These are phyloP conservation scores for Metarhizium sp. DNA, from an alignment of 2,329 filamentous ascomycete genomes.

Conservation along the genomic window DNA sequence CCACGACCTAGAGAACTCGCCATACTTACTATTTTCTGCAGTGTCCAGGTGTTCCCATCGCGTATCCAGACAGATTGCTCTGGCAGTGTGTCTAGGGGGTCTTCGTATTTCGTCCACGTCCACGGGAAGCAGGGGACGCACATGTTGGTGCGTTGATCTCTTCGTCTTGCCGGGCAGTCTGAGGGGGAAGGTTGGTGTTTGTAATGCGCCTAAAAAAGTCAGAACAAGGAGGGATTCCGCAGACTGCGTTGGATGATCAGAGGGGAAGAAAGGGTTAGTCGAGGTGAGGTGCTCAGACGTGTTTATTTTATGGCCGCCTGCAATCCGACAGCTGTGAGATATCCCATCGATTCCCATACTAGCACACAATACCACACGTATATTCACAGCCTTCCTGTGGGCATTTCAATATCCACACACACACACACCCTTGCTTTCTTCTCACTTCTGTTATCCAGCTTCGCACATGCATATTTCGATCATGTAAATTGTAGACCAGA, in stretches of 20 bases:
- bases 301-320: background rate
- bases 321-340: background rate
- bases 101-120: constrained; percentile 39
- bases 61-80: constrained; percentile 33
- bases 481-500: constrained; percentile 21
- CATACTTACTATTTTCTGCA: constrained; percentile 30
- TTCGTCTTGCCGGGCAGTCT: background rate
- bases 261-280: background rate
- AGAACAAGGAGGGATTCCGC: background rate
- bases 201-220: background rate
- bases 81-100: constrained; percentile 25
- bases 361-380: background rate
- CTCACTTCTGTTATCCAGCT: background rate
- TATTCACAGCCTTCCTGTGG: background rate
- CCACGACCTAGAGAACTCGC: background rate
- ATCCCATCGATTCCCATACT: background rate
- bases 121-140: constrained; percentile 45
- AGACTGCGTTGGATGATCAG: background rate
- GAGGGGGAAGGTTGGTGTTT: background rate
- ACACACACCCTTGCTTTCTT: background rate
- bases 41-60: constrained; percentile 24
- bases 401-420: background rate
- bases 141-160: constrained; percentile 24
- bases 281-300: background rate
- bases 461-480: constrained; percentile 4